Evolutionary conservation across 306 rosid species (phyloP).

Genomic region (Cucumis hystrix): DNA sequence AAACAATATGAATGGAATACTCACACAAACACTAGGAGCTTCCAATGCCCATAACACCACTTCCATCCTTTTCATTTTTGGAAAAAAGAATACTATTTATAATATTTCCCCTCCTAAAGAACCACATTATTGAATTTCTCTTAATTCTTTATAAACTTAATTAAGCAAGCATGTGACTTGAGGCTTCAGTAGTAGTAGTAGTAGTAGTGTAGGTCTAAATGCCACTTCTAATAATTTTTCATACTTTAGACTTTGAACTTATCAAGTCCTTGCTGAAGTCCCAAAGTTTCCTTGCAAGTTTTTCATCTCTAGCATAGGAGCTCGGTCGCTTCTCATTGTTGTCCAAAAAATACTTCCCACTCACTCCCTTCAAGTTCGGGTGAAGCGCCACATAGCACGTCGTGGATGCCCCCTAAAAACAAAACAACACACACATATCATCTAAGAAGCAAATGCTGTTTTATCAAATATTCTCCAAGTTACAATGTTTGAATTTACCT

Average conservation of each 20-base stretch:
- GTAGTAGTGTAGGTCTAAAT: not conserved
- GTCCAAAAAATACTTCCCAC: slow-evolving; percentile 60
- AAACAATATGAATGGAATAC: not conserved
- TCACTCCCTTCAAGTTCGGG: slow-evolving; percentile 57
- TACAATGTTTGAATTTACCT: slow-evolving; percentile 26
- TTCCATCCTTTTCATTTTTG: too few species aligned
- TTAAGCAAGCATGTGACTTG: not conserved
- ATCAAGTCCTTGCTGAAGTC: slow-evolving; percentile 70
- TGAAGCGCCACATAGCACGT: slow-evolving; percentile 74
- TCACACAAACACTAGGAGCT: not conserved
- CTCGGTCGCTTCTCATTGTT: slow-evolving; percentile 61
- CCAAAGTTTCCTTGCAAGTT: slow-evolving; percentile 53
- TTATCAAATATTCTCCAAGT: not conserved
- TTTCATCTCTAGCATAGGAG: slow-evolving; percentile 28
- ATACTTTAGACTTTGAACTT: slow-evolving; percentile 23
- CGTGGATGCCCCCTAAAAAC: slow-evolving; percentile 70
- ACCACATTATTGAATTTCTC: not conserved
- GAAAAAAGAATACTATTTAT: not conserved
- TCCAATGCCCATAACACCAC: not conserved
- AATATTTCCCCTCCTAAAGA: not conserved
- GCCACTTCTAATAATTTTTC: not conserved
- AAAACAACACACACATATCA: not conserved
- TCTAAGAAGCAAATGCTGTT: too few species aligned
- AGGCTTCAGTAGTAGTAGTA: not conserved
- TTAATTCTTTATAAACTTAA: not conserved